phyloP scores from a whole-genome alignment of 345 rosid species.

The Murraya paniculata region DNA sequence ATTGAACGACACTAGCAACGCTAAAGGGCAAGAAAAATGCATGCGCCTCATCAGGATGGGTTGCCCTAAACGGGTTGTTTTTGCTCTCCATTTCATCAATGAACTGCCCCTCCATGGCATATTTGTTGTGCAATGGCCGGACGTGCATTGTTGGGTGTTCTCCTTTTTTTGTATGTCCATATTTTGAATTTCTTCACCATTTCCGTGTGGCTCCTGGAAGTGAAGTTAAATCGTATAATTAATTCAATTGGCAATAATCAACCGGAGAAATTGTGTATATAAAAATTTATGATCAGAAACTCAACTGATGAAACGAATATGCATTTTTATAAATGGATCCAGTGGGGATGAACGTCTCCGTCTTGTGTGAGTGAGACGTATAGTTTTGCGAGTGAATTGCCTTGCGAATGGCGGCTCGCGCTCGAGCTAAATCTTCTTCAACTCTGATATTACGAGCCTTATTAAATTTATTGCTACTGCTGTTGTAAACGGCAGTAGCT shows the following conservation, averaged over 20 bases:
- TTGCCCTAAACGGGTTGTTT: slow-evolving; percentile 34
- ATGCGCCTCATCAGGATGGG: slow-evolving; percentile 41
- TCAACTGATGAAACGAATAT: slow-evolving; percentile 74
- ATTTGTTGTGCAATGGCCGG: slow-evolving; percentile 43
- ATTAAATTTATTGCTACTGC: background rate
- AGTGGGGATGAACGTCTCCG: slow-evolving; percentile 41
- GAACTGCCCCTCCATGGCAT: slow-evolving; percentile 55
- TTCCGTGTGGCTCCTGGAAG: slow-evolving; percentile 45
- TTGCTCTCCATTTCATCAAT: slow-evolving; percentile 41
- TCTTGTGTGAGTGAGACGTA: slow-evolving; percentile 39
- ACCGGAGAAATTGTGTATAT: too few species aligned
- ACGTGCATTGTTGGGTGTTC: slow-evolving; percentile 37
- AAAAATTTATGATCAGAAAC: slow-evolving; percentile 7
- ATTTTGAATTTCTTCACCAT: slow-evolving; percentile 55
- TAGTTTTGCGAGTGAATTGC: slow-evolving; percentile 43
- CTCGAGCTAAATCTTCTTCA: slow-evolving; percentile 40
- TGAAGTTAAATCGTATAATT: background rate
- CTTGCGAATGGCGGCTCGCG: slow-evolving; percentile 36
- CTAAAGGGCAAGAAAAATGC: slow-evolving; percentile 50
- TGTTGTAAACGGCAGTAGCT: slow-evolving; percentile 9
- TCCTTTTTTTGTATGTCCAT: slow-evolving; percentile 56
- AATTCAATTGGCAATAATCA: too few species aligned
- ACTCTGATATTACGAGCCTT: slow-evolving; percentile 19
- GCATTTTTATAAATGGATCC: slow-evolving; percentile 62
- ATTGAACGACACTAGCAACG: slow-evolving; percentile 23